Base-by-base conservation (phyloP, 2,329 filamentous ascomycete species). In the Polytolypa hystricis region DNA sequence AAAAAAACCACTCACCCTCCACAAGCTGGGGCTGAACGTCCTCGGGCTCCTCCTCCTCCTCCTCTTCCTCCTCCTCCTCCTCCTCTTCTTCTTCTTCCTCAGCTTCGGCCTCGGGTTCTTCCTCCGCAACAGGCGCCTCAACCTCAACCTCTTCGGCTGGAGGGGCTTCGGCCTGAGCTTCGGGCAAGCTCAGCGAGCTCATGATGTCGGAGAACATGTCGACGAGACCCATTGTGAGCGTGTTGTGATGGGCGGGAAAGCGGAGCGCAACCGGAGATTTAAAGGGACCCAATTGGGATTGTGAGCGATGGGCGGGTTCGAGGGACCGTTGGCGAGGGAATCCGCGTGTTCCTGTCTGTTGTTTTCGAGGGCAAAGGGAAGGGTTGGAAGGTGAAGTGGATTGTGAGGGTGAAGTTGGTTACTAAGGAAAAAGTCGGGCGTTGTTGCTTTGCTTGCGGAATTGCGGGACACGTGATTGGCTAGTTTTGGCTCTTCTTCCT, bases 1-100 rank as follows among this genome's bases (percentile, higher is more conserved):
- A 30, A 6, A 41, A 36, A 41, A 35, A 16, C 33, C 35, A 79
- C 84, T 73, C 65, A 96, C 91, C 86, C 76, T 93, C 85, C 67
- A 93, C 83, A 44, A 96, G 66, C 62, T 76, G 74, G 44, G 87
- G 84, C 74, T 93, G 93, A 52, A 81, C 78, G 61, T 96, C 89
- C 51, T 81, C 78, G 44, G 75, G 68, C 68, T 91, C 84, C 47
- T 86, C 81, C 43, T 85, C 79, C 43, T 87, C 84, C 35, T 91
- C 84, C 42, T 87, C 83, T 14, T 85, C 80, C 23, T 81, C 79
- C 21, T 81, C 79, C 16, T 73, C 77, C 20, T 74, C 75, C 23
- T 72, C 76, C 17, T 70, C 75, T 12, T 72, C 71, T 15, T 69
- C 71, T 27, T 64, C 65, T 29, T 69, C 73, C 14, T 64, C 64